Evolutionary conservation across 139 green algal species (phyloP).

Genomic region (Zygnema cylindricum): DNA sequence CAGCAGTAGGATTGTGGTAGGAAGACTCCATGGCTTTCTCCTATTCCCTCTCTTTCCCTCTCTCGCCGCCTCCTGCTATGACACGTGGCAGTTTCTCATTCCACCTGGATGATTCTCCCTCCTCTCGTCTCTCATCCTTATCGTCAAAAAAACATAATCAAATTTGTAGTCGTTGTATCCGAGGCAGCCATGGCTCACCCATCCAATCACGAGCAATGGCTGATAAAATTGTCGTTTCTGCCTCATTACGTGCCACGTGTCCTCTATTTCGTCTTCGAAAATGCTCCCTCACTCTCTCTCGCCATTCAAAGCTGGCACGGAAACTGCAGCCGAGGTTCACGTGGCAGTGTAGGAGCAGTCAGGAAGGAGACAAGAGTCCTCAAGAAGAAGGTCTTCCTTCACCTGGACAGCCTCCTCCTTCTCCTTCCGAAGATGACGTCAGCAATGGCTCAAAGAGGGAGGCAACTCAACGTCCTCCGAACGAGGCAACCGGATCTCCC

Average conservation of each 20-base stretch:
- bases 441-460: neutral
- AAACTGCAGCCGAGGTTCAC: neutral
- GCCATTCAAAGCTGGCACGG: neutral
- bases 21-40: neutral
- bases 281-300: neutral
- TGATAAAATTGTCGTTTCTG: neutral
- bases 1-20: neutral
- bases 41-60: neutral
- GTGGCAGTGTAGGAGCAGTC: neutral
- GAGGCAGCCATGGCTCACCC: neutral
- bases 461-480: neutral
- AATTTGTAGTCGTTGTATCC: neutral
- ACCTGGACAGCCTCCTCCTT: neutral
- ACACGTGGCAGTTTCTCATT: neutral
- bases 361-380: too few relatives aligned
- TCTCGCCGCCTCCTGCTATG: neutral
- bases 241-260: neutral
- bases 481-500: neutral
- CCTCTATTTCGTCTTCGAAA: neutral
- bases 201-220: neutral
- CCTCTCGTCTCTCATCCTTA: too few relatives aligned
- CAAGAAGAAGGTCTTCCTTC: too few relatives aligned
- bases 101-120: too few relatives aligned
- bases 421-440: neutral
- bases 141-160: too few relatives aligned